Evolutionary conservation across 192 early-diverging fungal species (phyloP), one percentile per base, ranked within the genome.

Genomic region (Podila horticola): DNA sequence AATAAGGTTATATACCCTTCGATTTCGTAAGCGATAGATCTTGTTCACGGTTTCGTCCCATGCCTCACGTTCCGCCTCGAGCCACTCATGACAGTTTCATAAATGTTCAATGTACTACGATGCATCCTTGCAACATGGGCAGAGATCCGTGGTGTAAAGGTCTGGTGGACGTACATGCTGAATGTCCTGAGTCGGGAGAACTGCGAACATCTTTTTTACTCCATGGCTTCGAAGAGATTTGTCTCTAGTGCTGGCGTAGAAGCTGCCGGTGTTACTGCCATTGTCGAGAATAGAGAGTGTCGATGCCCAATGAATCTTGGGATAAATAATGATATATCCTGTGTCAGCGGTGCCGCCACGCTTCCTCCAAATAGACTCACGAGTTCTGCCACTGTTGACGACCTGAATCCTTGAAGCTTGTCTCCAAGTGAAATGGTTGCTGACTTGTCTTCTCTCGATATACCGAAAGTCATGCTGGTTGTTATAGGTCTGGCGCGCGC

Each of bases 341-440:
- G 11, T 29, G 15, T 30, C 17, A 30, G 26, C 15, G 8, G 59
- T 60, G 59, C 28, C 1, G 59, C 30, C 59, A 60, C 15, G 22
- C 33, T 60, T 24, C 24, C 59, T 60, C 26, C 59, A 30, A 29
- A 30, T 17, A 60, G 59, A 29, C 59, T 31, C 62, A 48, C 31
- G 36, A 63, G 34, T 63, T 63, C 62, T 38, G 62, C 62, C 62
- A 20, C 62, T 20, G 62, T 63, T 45, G 62, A 63, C 7, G 36
- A 63, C 20, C 33, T 22, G 62, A 63, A 63, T 12, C 62, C 62
- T 38, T 38, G 33, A 38, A 63, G 33, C 24, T 31, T 26, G 19
- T 20, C 62, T 20, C 62, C 20, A n/a, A 63, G 30, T 38, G 19
- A 31, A 30, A 29, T 24, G 28, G 1, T 19, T 30, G 59, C 17